phyloP scores from a whole-genome alignment of 2,329 filamentous ascomycete genomes.

The Xylaria sp. region DNA sequence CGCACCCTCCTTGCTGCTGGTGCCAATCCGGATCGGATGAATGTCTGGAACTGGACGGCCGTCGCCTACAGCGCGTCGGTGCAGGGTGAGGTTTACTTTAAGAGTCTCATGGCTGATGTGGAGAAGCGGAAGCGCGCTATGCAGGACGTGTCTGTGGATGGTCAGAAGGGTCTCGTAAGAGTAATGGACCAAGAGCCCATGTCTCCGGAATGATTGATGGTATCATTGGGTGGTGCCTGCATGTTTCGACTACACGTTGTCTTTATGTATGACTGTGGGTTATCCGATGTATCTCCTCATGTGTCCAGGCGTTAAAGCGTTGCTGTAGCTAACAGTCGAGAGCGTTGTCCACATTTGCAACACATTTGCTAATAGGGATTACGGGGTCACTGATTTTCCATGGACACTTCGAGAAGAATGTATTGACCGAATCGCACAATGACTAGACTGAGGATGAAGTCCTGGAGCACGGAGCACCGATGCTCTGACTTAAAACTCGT shows the following conservation, averaged over 20 bases:
- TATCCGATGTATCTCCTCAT: too few relatives aligned
- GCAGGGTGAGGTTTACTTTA: constrained; percentile 79
- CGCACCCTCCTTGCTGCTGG: constrained; percentile 73
- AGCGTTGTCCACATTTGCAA: too few relatives aligned
- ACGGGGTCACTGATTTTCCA: too few relatives aligned
- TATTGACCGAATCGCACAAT: too few relatives aligned
- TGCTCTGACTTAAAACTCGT: background rate
- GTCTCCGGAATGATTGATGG: constrained; percentile 29
- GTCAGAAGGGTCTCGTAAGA: constrained; percentile 41
- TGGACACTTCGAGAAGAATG: too few relatives aligned
- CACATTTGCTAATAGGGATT: too few relatives aligned
- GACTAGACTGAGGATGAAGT: background rate
- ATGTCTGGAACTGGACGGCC: constrained; percentile 75
- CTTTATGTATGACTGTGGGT: too few relatives aligned
- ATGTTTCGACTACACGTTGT: too few relatives aligned
- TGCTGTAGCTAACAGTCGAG: too few relatives aligned
- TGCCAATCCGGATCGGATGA: constrained; percentile 65
- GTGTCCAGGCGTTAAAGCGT: too few relatives aligned
- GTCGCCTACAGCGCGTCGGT: constrained; percentile 78
- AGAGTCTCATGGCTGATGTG: constrained; percentile 66
- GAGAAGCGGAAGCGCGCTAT: constrained; percentile 52
- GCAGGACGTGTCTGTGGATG: constrained; percentile 34
- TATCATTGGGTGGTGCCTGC: too few relatives aligned
- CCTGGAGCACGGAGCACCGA: background rate
- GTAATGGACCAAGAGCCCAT: constrained; percentile 40